phyloP scores from a whole-genome alignment of 257 asterid genomes.

The Solanum infundibuliforme region DNA sequence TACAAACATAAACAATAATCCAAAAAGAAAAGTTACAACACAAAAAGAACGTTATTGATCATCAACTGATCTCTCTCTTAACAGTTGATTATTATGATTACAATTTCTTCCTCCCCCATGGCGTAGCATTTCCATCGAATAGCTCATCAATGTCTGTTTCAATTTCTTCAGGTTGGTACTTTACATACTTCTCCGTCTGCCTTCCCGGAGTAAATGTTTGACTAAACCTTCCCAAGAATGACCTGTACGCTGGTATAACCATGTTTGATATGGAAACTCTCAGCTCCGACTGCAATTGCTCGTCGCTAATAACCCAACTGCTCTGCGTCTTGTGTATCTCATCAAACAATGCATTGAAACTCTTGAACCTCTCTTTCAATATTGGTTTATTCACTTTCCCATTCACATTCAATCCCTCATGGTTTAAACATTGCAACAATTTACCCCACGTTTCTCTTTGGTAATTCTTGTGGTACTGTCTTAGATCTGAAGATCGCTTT shows the following conservation, averaged over 20 bases:
- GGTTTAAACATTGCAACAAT: constrained; percentile 34
- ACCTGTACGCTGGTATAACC: constrained; percentile 92
- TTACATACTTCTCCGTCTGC: constrained; percentile 85
- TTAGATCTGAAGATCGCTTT: constrained; percentile 59
- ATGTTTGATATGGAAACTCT: constrained; percentile 82
- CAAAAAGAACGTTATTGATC: neutral
- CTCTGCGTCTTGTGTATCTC: constrained; percentile 77
- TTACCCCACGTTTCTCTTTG: constrained; percentile 94
- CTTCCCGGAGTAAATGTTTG: constrained; percentile 71
- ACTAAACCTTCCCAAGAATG: constrained; percentile 71
- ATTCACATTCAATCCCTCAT: constrained; percentile 54
- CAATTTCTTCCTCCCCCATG: constrained; percentile 42
- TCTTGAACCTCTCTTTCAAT: constrained; percentile 78
- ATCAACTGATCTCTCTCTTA: neutral
- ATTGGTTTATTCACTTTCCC: constrained; percentile 74
- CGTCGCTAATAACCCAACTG: constrained; percentile 77
- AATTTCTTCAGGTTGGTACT: constrained; percentile 71
- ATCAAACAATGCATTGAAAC: constrained; percentile 65
- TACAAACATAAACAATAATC: neutral
- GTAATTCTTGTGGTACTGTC: constrained; percentile 74
- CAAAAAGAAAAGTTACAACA: neutral
- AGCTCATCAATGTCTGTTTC: constrained; percentile 61
- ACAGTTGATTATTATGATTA: neutral
- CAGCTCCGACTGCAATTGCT: constrained; percentile 88
- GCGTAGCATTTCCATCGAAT: constrained; percentile 57